Evolutionary conservation across 441 rosid species (phyloP).

Genomic region (Gossypium lobatum): DNA sequence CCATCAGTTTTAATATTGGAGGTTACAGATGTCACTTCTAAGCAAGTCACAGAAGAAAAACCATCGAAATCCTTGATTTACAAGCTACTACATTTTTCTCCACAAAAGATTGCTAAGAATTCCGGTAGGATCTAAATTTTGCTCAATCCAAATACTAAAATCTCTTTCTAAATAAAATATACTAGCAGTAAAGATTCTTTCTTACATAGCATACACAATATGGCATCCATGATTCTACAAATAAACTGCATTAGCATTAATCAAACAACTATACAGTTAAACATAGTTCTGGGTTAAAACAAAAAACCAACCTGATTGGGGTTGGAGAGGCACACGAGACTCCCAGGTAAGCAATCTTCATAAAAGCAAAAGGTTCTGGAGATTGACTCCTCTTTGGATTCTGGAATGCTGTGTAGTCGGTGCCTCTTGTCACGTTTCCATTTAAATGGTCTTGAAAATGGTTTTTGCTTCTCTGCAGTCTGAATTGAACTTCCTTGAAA

Average conservation of each 20-base stretch:
- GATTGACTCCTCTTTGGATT: slow-evolving; percentile 12
- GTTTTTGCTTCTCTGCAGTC: slow-evolving; percentile 21
- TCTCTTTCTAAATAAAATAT: neutral
- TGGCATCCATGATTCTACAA: neutral
- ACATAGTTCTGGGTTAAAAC: neutral
- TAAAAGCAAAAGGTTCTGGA: slow-evolving; percentile 6
- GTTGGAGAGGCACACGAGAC: slow-evolving; percentile 16
- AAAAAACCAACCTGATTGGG: neutral
- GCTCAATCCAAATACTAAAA: slow-evolving; percentile 6
- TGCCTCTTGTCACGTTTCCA: slow-evolving; percentile 40
- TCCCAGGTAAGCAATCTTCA: slow-evolving; percentile 18
- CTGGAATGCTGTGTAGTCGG: slow-evolving; percentile 24
- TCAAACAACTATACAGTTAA: neutral
- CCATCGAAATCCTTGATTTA: neutral
- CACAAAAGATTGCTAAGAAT: neutral
- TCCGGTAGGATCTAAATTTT: neutral
- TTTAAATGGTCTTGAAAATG: slow-evolving; percentile 42
- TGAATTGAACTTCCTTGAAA: slow-evolving; percentile 13
- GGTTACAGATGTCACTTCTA: neutral
- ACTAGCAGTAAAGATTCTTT: neutral
- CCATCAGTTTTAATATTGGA: neutral
- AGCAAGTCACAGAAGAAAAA: neutral
- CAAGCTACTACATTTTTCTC: neutral
- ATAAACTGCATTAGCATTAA: neutral
- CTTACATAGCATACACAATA: neutral